These are phyloP conservation scores for Lycium ferocissimum DNA, from an alignment of 257 asterid genomes.

Conservation along the genomic window DNA sequence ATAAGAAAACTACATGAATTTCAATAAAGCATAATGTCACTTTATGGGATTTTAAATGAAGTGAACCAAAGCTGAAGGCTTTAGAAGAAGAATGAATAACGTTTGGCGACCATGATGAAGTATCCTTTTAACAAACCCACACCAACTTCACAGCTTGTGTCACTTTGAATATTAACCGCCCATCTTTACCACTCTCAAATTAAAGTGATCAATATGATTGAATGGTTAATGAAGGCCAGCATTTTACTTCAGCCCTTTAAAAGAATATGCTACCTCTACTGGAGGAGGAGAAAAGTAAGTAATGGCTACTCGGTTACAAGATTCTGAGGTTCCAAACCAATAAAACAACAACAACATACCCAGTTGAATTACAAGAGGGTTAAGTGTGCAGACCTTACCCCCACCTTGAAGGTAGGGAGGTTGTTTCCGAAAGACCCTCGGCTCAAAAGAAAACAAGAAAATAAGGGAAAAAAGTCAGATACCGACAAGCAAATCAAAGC, in stretches of 20 bases:
- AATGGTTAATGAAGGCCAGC: background rate
- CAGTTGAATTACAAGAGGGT: no score
- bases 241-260: background rate
- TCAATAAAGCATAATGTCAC: background rate
- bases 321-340: background rate
- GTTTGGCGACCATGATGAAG: background rate
- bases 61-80: conserved; percentile 1
- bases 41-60: background rate
- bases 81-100: background rate
- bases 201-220: background rate
- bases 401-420: no score
- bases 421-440: no score
- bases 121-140: conserved; percentile 2
- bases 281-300: background rate
- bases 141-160: background rate
- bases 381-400: no score
- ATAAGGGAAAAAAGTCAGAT: no score
- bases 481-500: no score
- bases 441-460: no score
- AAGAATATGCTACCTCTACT: conserved; percentile 11
- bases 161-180: conserved; percentile 13
- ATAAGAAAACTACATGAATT: no score
- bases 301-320: conserved; percentile 7
- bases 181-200: background rate
- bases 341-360: no score